Evolutionary conservation across 352 stramenopile species (phyloP), one percentile per base, ranked within the genome.

Genomic region (Phytophthora nicotianae): DNA sequence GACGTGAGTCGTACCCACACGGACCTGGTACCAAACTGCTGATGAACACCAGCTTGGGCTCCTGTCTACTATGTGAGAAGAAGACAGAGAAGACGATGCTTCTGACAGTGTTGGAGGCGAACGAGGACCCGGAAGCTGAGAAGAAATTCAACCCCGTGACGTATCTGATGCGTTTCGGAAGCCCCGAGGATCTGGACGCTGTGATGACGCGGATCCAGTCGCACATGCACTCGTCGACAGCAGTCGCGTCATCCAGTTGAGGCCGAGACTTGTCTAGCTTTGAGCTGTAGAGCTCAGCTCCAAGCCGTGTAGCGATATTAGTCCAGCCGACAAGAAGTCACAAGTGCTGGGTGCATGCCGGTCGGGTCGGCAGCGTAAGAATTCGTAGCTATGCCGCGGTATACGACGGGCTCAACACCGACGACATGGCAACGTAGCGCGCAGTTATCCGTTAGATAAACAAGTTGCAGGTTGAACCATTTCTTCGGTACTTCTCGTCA

Each of bases 11-110:
- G 47, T 88, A 93, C 58, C 52, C 78, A 17, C 71, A 77, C 24
- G 85, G 85, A 20, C 85, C 82, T 11, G 85, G 85, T 46, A 90
- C 83, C 16, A 91, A 91, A 69, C 68, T 93, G 62, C 68, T 93
- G 37, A 63, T 93, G 57, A 93, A 93, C 58, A 74, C 76, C 9
- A 75, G 79, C 5, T 72, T 93, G 50, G 74, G 65, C 21, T 83
- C 84, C 29, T 91, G 75, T 50, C 46, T 90, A 50, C 41, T 83
- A 32, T 89, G 74, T 33, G 77, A 88, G 26, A 77, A 83, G 57
- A 91, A 91, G 68, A 83, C 83, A 61, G 81, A 93, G 53, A 93
- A 93, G 58, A 77, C 84, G 51, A 76, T 93, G 69, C 67, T 89
- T 45, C 46, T 91, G 40, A 81, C 82, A 26, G 62, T 93, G 49